A percentile compares a stretch with the other conserved stretches of the same genome.
Evolutionary conservation across 106 monocot genomes (phyloP).

Genomic region (Posidonia australis): DNA sequence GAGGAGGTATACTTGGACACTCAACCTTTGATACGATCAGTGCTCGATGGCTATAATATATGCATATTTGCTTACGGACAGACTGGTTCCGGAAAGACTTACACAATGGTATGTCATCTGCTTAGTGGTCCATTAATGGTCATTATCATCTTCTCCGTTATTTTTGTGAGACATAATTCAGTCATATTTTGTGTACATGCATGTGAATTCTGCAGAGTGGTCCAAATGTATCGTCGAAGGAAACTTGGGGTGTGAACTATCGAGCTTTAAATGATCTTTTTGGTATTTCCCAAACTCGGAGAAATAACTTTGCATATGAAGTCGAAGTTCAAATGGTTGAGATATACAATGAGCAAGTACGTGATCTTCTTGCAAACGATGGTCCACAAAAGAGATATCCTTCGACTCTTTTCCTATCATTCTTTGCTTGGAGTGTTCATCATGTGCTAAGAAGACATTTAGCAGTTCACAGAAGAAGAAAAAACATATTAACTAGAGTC

Average conservation of each 20-base stretch:
- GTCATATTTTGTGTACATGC: background rate
- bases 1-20: constrained; percentile 61
- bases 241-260: constrained; percentile 70
- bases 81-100: constrained; percentile 91
- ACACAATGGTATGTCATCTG: constrained; percentile 52
- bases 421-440: background rate
- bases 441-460: too few species aligned
- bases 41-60: constrained; percentile 71
- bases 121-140: background rate
- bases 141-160: background rate
- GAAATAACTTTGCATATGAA: constrained; percentile 35
- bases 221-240: constrained; percentile 38
- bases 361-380: constrained; percentile 55
- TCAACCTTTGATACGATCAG: constrained; percentile 49
- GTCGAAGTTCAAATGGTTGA: constrained; percentile 79
- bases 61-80: constrained; percentile 90
- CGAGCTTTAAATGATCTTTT: constrained; percentile 76
- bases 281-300: constrained; percentile 41
- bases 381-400: constrained; percentile 75
- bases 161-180: background rate
- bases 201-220: constrained; percentile 31
- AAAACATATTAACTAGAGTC: too few species aligned
- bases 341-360: constrained; percentile 82
- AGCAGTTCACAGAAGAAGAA: too few species aligned
- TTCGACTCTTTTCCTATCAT: constrained; percentile 1